phyloP scores from a whole-genome alignment of 768 basidiomycete genomes.

The Leucocoprinus sp. region DNA sequence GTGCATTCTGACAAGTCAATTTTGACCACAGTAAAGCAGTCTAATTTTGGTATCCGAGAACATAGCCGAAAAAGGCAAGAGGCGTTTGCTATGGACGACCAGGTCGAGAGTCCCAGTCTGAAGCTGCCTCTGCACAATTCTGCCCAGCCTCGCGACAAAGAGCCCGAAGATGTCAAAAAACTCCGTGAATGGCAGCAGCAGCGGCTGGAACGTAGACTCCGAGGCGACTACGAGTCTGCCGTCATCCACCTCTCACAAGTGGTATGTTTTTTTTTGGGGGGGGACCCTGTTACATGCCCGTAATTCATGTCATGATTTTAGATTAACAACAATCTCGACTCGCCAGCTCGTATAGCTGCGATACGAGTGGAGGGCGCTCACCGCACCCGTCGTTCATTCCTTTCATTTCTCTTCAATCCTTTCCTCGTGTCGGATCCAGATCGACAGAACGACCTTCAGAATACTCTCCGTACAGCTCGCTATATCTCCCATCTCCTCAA shows the following conservation, averaged over 20 bases:
- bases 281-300: background rate
- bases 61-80: constrained; percentile 2
- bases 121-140: constrained; percentile 46
- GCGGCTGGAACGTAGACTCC: constrained; percentile 56
- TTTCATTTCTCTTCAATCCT: constrained; percentile 71
- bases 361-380: constrained; percentile 77
- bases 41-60: background rate
- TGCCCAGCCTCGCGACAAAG: constrained; percentile 45
- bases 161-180: constrained; percentile 49
- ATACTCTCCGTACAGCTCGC: constrained; percentile 57
- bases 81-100: constrained; percentile 11
- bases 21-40: too few relatives aligned
- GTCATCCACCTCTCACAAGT: constrained; percentile 55
- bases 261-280: constrained; percentile 32
- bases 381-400: constrained; percentile 71
- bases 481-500: constrained; percentile 56
- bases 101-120: constrained; percentile 6
- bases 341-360: constrained; percentile 60
- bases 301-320: constrained; percentile 19
- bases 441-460: constrained; percentile 12
- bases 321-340: constrained; percentile 61
- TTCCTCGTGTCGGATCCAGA: constrained; percentile 24
- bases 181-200: constrained; percentile 67
- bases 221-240: constrained; percentile 72
- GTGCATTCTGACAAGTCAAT: too few relatives aligned